Conservation (phyloP, 108 stramenopile species). For the Nitzschia putrida region DNA sequence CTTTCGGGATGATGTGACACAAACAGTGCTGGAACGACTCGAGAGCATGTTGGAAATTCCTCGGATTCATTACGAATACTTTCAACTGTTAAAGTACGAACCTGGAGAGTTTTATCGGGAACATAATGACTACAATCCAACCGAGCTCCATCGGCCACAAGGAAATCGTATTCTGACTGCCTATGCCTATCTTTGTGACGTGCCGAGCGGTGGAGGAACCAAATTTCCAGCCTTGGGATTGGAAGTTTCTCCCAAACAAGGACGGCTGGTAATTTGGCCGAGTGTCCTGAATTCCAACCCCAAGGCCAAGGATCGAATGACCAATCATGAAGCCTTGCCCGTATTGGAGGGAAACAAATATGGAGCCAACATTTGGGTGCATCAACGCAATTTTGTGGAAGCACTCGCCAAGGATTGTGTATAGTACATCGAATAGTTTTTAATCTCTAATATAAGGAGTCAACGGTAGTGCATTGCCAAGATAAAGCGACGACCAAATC, state of each 20-base stretch:
- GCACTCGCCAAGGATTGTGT: slow-evolving; percentile 59
- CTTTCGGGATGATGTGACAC: slow-evolving; percentile 46
- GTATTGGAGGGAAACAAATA: slow-evolving; percentile 81
- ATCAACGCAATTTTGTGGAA: slow-evolving; percentile 56
- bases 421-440: too few species aligned
- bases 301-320: slow-evolving; percentile 60
- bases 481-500: too few species aligned
- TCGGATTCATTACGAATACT: slow-evolving; percentile 48
- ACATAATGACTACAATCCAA: slow-evolving; percentile 43
- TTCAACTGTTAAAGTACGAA: slow-evolving; percentile 61
- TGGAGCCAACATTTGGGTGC: slow-evolving; percentile 90
- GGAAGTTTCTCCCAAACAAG: slow-evolving; percentile 68
- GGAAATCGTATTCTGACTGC: slow-evolving; percentile 82
- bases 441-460: background rate
- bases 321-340: slow-evolving; percentile 82
- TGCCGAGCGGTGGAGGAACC: slow-evolving; percentile 89
- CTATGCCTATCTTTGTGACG: slow-evolving; percentile 88
- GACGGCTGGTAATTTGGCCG: slow-evolving; percentile 85
- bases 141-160: slow-evolving; percentile 37
- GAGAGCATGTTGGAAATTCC: slow-evolving; percentile 68
- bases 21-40: slow-evolving; percentile 37
- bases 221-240: slow-evolving; percentile 52
- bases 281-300: slow-evolving; percentile 61
- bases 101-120: slow-evolving; percentile 27
- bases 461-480: too few species aligned